phyloP scores from a whole-genome alignment of 2,329 filamentous ascomycete species.

The Penicillium sclerotigenum region DNA sequence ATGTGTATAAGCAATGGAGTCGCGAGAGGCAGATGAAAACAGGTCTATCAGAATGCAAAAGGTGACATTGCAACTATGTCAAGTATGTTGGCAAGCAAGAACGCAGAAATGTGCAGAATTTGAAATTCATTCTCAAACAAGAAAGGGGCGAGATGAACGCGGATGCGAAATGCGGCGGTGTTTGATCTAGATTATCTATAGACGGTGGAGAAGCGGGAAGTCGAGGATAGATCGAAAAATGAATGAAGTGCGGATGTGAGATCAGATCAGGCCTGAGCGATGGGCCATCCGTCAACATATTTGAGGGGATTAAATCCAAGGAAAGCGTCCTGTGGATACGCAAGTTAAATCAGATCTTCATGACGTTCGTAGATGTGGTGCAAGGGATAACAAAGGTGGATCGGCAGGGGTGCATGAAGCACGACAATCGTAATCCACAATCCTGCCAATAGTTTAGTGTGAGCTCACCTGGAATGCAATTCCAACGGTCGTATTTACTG shows the following conservation, averaged over 20 bases:
- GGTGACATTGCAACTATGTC: no score
- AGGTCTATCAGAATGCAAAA: background rate
- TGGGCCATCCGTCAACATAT: conserved; percentile 35
- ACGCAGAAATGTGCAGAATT: background rate
- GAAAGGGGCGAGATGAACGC: background rate
- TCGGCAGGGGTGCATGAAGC: conserved; percentile 13
- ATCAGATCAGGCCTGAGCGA: conserved; percentile 22
- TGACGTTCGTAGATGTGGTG: background rate
- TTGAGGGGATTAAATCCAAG: conserved; percentile 31
- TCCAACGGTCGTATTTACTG: conserved; percentile 32
- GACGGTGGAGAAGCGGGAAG: background rate
- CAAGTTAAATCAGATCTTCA: conserved; percentile 16
- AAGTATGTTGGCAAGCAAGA: background rate
- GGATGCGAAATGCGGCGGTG: background rate
- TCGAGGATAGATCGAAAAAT: background rate
- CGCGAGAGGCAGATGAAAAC: background rate
- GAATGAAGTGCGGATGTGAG: background rate
- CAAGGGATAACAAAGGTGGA: conserved; percentile 20
- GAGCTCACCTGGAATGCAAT: conserved; percentile 30
- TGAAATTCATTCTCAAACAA: background rate
- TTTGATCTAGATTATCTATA: background rate
- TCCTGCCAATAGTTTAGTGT: conserved; percentile 1
- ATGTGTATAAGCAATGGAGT: background rate
- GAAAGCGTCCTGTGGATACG: conserved; percentile 25
- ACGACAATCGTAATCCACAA: conserved; percentile 12